Conservation (phyloP, 208 protist genomes). For the Leishmania mexicana region DNA sequence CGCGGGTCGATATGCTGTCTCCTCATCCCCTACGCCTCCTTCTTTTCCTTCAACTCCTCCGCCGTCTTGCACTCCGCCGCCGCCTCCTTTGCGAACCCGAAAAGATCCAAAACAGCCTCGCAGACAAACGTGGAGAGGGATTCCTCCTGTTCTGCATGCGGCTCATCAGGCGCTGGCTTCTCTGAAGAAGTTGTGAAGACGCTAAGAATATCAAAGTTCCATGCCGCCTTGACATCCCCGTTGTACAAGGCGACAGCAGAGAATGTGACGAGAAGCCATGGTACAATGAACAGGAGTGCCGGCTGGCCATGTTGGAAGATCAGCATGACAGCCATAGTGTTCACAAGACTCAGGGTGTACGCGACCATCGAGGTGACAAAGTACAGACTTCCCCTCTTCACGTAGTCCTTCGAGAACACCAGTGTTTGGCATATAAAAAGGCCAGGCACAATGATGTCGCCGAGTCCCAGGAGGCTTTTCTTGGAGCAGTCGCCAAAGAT, state of each 20-base stretch:
- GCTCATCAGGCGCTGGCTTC: conserved; percentile 10
- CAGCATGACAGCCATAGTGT: conserved; percentile 96
- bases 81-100: conserved; percentile 39
- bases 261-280: conserved; percentile 85
- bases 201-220: conserved; percentile 44
- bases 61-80: conserved; percentile 14
- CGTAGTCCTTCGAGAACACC: conserved; percentile 85
- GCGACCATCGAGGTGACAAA: conserved; percentile 84
- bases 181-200: conserved; percentile 18
- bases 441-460: conserved; percentile 97
- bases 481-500: conserved; percentile 68
- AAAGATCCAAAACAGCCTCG: conserved; percentile 36
- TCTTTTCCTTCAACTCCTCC: conserved; percentile 31
- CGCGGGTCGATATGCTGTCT: not conserved
- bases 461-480: conserved; percentile 95
- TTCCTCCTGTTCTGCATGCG: conserved; percentile 22
- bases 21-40: conserved; percentile 22
- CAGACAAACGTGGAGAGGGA: conserved; percentile 36
- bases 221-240: conserved; percentile 69
- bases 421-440: conserved; percentile 95
- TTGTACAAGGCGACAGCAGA: conserved; percentile 39
- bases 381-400: conserved; percentile 80
- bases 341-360: conserved; percentile 91
- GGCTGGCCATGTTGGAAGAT: conserved; percentile 94
- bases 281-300: conserved; percentile 92